Base-by-base conservation (phyloP, 768 basidiomycete genomes). In the Kwoniella bestiolae region DNA sequence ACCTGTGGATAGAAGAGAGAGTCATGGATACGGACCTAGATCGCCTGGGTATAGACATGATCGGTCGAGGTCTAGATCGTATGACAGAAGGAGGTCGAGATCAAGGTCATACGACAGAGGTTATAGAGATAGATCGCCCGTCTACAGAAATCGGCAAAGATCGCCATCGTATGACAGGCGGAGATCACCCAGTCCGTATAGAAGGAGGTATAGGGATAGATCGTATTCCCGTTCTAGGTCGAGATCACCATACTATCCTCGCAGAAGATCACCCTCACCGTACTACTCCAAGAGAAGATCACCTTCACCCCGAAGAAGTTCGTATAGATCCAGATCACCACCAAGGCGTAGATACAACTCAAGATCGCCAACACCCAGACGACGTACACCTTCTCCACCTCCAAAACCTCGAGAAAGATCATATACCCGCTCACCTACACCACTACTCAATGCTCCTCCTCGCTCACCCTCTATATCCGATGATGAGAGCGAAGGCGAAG, bases 401-500 rank as follows among this genome's bases (percentile, higher is more conserved):
- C 56, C 29, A 47, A 29, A 5, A 44, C 16, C 12, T 29, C 47
- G 28, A 56, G 49, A 25, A n/a, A n/a, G n/a, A n/a, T n/a, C n/a
- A n/a, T n/a, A n/a, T n/a, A n/a, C n/a, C n/a, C n/a, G n/a, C n/a
- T 62, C 60, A 23, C 70, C 60, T n/a, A 28, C 29, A 26, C 70
- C 70, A 21, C 53, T 65, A 7, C 31, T 73, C n/a, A 46, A 60
- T 28, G 66, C 29, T 18, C 63, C 66, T 32, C 32, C 44, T 32
- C 44, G 34, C 45, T 57, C 65, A 34, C 57, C 58, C 44, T 72
- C 74, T 25, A 51, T 65, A 34, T 68, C 71, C 3, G 67, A 63
- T 5, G 63, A 63, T 11, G 51, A 63, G 50, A 70, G 72, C 31
- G 68, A 65, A 18, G 73, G 70, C 7, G 69, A 44, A 21, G 44